These are phyloP conservation scores for Saturnispora diversa DNA, from an alignment of 805 yeast genomes.

Conservation along the genomic window DNA sequence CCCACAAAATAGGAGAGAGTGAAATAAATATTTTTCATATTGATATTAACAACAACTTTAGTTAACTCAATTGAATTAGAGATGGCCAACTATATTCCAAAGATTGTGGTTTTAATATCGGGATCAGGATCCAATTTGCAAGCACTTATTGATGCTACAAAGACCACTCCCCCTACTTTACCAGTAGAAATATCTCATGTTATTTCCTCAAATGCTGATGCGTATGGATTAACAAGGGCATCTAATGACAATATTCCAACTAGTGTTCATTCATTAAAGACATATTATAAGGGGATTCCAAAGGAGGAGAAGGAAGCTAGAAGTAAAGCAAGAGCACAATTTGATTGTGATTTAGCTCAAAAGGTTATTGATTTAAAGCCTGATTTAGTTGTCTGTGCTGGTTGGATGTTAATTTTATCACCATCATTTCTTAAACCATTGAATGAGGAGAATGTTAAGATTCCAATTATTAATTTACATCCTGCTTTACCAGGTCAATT, in stretches of 20 bases:
- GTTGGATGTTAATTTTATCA: conserved; percentile 94
- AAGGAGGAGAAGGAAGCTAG: conserved; percentile 59
- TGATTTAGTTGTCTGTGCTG: conserved; percentile 90
- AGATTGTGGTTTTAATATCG: conserved; percentile 74
- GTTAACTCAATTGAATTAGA: too few species aligned
- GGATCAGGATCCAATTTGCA: conserved; percentile 96
- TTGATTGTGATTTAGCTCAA: conserved; percentile 72
- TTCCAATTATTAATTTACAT: conserved; percentile 86
- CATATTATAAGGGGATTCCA: conserved; percentile 67
- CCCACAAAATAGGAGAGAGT: not conserved
- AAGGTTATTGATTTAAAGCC: conserved; percentile 58
- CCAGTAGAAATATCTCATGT: conserved; percentile 58
- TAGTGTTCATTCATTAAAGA: conserved; percentile 58
- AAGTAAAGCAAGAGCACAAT: conserved; percentile 51
- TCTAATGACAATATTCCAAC: conserved; percentile 61
- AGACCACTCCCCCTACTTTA: conserved; percentile 25
- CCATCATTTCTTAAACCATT: conserved; percentile 65
- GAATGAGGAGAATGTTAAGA: conserved; percentile 40
- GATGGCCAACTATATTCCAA: too few species aligned
- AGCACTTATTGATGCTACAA: conserved; percentile 76
- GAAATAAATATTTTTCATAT: not conserved
- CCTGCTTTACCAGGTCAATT: conserved; percentile 97
- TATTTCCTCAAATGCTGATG: conserved; percentile 76
- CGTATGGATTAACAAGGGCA: conserved; percentile 84
- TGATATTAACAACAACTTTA: too few species aligned